phyloP scores from a whole-genome alignment of 306 rosid species.

The Medicago arabica region DNA sequence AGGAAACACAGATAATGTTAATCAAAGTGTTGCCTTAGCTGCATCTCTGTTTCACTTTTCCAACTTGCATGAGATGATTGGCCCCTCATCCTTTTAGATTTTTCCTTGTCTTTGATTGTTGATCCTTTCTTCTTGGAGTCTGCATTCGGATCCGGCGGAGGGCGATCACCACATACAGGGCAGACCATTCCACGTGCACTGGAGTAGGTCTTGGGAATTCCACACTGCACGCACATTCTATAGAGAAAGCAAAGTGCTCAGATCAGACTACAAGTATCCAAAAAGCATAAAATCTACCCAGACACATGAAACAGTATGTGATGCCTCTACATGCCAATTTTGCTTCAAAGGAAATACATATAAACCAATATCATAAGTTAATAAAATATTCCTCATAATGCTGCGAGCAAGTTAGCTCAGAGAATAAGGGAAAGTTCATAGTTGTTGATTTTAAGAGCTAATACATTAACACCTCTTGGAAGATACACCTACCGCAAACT shows the following conservation, averaged over 20 bases:
- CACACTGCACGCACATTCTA: conserved; percentile 97
- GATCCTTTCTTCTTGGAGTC: conserved; percentile 92
- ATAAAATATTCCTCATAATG: neutral
- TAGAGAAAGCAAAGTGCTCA: conserved; percentile 33
- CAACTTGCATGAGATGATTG: conserved; percentile 95
- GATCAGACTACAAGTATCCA: conserved; percentile 9
- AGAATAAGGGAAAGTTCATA: neutral
- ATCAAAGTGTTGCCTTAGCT: conserved; percentile 89
- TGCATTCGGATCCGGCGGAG: conserved; percentile 54
- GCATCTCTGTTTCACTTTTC: conserved; percentile 99
- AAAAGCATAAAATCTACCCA: neutral
- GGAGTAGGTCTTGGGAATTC: conserved; percentile 88
- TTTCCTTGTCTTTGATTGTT: conserved; percentile 87
- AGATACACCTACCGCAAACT: conserved; percentile 4
- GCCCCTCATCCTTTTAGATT: conserved; percentile 89
- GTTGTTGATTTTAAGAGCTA: neutral
- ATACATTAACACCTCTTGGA: neutral
- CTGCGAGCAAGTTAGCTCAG: neutral
- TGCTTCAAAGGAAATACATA: too few relatives aligned
- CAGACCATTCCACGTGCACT: conserved; percentile 87
- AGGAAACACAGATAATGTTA: conserved; percentile 39
- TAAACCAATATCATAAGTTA: neutral
- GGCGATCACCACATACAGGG: conserved; percentile 87
- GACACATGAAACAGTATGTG: neutral
- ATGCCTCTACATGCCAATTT: too few relatives aligned